Conservation (phyloP, 192 early-diverging fungal species). For the Umbelopsis vinacea region DNA sequence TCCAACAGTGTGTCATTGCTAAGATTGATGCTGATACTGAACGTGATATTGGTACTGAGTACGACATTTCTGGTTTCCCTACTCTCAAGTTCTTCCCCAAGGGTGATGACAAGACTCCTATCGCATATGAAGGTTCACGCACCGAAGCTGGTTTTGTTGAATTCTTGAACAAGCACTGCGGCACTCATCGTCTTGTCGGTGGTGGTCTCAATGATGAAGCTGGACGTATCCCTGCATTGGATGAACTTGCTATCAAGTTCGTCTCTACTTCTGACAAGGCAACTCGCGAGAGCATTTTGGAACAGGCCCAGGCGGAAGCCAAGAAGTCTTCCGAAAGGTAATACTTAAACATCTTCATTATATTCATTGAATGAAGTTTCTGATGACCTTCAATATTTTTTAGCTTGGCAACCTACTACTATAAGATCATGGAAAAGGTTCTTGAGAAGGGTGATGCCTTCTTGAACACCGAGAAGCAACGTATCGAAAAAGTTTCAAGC, state of each 20-base stretch:
- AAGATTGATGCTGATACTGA: constrained; percentile 86
- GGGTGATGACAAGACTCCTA: constrained; percentile 60
- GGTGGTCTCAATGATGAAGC: constrained; percentile 71
- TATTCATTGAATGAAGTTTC: background rate
- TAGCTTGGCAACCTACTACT: constrained; percentile 79
- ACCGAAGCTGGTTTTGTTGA: constrained; percentile 71
- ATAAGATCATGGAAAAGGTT: constrained; percentile 92
- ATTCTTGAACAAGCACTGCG: constrained; percentile 86
- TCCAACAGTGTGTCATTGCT: constrained; percentile 76
- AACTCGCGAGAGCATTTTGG: constrained; percentile 51
- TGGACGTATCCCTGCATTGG: constrained; percentile 65
- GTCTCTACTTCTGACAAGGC: constrained; percentile 50
- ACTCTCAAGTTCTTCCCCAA: constrained; percentile 87
- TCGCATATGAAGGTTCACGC: constrained; percentile 77
- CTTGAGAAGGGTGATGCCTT: constrained; percentile 64
- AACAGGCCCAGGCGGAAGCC: constrained; percentile 47
- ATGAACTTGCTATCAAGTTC: constrained; percentile 65
- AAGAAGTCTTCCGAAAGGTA: constrained; percentile 37
- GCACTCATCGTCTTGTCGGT: constrained; percentile 73
- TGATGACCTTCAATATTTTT: background rate
- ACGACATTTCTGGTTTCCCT: constrained; percentile 81
- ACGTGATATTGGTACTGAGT: constrained; percentile 63
- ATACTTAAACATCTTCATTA: background rate
- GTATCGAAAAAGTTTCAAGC: constrained; percentile 79
- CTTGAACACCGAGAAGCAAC: constrained; percentile 76